Evolutionary conservation across 177 flowering plant genomes (phyloP).

Genomic region (Tripterygium wilfordii): DNA sequence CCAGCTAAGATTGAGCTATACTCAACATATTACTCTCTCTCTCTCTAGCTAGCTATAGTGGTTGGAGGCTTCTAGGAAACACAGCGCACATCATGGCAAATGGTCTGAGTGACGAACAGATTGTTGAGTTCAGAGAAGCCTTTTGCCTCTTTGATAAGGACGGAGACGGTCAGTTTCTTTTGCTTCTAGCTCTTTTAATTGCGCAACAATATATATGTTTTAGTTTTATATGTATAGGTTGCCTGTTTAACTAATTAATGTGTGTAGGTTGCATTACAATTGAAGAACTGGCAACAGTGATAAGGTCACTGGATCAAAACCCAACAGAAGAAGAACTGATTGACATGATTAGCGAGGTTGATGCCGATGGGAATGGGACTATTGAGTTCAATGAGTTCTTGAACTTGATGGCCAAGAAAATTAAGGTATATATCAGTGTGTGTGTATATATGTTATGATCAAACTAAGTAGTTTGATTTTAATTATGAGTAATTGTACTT

Average conservation of each 20-base stretch:
- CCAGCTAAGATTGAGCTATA: conserved; percentile 26
- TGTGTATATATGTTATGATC: too few species aligned
- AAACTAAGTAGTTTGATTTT: too few species aligned
- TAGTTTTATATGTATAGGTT: too few species aligned
- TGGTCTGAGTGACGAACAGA: conserved; percentile 23
- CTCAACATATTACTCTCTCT: conserved; percentile 13
- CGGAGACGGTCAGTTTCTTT: conserved; percentile 27
- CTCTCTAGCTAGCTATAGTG: conserved; percentile 8
- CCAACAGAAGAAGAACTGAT: conserved; percentile 92
- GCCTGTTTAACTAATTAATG: neutral
- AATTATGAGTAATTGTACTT: too few species aligned
- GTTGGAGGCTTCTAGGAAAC: conserved; percentile 1
- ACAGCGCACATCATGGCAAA: conserved; percentile 17
- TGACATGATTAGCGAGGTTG: conserved; percentile 90
- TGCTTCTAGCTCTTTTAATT: too few species aligned
- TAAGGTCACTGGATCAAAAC: conserved; percentile 86
- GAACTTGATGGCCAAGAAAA: conserved; percentile 87
- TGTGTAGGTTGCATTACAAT: conserved; percentile 73
- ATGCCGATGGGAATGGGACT: conserved; percentile 91
- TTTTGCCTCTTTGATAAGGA: conserved; percentile 39
- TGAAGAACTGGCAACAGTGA: conserved; percentile 85
- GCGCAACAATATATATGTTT: too few species aligned
- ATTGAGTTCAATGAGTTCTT: conserved; percentile 90
- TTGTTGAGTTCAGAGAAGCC: conserved; percentile 37
- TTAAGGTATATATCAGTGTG: conserved; percentile 47